A percentile compares a stretch with the other conserved stretches of the same genome.
phyloP scores from a whole-genome alignment of 176 grass and related monocot genomes.

The Melocanna baccifera region DNA sequence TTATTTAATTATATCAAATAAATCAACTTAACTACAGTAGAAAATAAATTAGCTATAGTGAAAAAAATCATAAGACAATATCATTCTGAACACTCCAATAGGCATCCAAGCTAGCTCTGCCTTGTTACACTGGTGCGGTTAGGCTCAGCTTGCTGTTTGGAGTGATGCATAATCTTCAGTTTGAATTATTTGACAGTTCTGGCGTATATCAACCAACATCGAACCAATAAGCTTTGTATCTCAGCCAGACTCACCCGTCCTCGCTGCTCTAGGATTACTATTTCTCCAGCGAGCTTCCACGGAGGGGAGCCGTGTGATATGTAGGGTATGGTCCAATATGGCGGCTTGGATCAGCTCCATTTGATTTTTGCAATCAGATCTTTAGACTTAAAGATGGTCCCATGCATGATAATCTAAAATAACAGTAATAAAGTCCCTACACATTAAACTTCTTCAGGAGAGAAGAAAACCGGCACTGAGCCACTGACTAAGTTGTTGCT shows the following conservation, averaged over 20 bases:
- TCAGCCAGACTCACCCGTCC: not conserved
- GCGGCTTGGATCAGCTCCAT: not conserved
- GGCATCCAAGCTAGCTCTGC: not conserved
- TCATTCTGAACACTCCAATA: too few species aligned
- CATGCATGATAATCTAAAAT: not conserved
- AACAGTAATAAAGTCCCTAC: not conserved
- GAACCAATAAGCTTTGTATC: not conserved
- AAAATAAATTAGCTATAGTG: too few species aligned
- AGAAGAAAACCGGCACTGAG: not conserved
- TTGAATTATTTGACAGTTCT: too few species aligned
- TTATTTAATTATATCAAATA: too few species aligned
- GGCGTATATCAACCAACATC: too few species aligned
- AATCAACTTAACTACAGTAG: too few species aligned
- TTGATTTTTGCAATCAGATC: not conserved
- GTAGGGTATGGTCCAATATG: not conserved
- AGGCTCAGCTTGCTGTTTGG: too few species aligned
- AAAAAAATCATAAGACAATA: too few species aligned
- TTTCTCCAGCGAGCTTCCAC: not conserved
- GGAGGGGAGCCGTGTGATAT: not conserved
- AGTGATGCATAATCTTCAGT: not conserved
- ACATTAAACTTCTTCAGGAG: not conserved
- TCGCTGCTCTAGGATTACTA: not conserved
- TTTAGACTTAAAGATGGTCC: not conserved
- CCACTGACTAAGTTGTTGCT: not conserved
- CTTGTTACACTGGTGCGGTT: not conserved